Percentiles rank a stretch among this genome's conserved stretches.
Conservation (phyloP, 768 basidiomycete species). For the Termitomyces sp. region DNA sequence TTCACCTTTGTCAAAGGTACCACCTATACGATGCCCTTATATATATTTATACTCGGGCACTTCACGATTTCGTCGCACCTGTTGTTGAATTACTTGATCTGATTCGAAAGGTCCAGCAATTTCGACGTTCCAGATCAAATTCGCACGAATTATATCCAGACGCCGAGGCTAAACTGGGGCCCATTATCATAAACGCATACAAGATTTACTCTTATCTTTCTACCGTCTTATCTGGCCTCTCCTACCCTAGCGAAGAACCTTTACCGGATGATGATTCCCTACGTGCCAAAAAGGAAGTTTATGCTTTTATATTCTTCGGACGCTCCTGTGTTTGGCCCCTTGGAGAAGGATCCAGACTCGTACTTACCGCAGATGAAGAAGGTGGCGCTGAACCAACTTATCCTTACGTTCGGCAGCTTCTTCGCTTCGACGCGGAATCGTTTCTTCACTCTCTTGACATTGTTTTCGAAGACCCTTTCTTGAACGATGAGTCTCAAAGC, state of each 20-base stretch:
- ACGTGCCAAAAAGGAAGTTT: conserved; percentile 70
- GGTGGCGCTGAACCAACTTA: conserved; percentile 80
- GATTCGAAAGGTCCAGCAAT: conserved; percentile 63
- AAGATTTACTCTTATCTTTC: conserved; percentile 90
- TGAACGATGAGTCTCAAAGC: conserved; percentile 69
- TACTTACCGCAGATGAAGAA: conserved; percentile 74
- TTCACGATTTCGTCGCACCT: conserved; percentile 87
- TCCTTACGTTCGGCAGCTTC: conserved; percentile 80
- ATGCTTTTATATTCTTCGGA: conserved; percentile 82
- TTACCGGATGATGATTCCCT: conserved; percentile 62
- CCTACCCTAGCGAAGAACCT: conserved; percentile 81
- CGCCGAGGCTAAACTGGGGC: conserved; percentile 43
- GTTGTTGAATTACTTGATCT: conserved; percentile 80
- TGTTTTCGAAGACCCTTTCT: conserved; percentile 89
- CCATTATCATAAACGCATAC: conserved; percentile 71
- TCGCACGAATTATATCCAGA: conserved; percentile 24
- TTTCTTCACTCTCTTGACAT: conserved; percentile 92
- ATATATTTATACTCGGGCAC: conserved; percentile 87
- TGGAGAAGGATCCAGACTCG: conserved; percentile 64
- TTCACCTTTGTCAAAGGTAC: conserved; percentile 78
- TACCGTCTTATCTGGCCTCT: conserved; percentile 73
- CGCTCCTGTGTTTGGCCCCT: conserved; percentile 76
- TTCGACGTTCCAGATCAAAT: conserved; percentile 35
- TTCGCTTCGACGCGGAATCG: conserved; percentile 90
- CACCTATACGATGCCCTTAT: conserved; percentile 91